Conservation (phyloP, 306 rosid genomes). For the Corylus americana region DNA sequence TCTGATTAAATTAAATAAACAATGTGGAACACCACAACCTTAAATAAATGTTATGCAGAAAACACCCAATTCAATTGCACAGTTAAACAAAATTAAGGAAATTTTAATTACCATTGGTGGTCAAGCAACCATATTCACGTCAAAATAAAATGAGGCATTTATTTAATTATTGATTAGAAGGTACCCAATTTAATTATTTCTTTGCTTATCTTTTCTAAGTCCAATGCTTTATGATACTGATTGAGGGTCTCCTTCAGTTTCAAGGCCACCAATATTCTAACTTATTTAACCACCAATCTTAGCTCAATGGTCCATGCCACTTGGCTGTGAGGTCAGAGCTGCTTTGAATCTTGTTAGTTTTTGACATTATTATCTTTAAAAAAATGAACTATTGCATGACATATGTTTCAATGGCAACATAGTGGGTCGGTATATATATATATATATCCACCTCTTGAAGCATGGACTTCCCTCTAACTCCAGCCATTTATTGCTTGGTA, state of each 20-base stretch:
- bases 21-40: neutral
- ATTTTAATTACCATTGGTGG: neutral
- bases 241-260: neutral
- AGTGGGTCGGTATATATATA: neutral
- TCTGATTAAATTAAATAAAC: neutral
- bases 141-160: neutral
- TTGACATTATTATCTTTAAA: constrained; percentile 2
- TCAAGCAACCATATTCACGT: neutral
- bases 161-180: neutral
- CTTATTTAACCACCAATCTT: neutral
- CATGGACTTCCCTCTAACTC: constrained; percentile 19
- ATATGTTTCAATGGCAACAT: neutral
- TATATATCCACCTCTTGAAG: constrained; percentile 23
- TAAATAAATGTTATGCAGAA: neutral
- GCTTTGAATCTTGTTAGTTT: constrained; percentile 23
- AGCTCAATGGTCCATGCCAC: neutral
- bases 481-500: neutral
- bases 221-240: neutral
- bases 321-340: neutral
- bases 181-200: neutral
- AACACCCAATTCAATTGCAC: neutral
- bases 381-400: neutral
- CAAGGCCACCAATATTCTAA: neutral
- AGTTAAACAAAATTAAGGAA: neutral
- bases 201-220: too few species aligned